phyloP scores from a whole-genome alignment of 2,329 filamentous ascomycete genomes.

The Dendryphion nanum region DNA sequence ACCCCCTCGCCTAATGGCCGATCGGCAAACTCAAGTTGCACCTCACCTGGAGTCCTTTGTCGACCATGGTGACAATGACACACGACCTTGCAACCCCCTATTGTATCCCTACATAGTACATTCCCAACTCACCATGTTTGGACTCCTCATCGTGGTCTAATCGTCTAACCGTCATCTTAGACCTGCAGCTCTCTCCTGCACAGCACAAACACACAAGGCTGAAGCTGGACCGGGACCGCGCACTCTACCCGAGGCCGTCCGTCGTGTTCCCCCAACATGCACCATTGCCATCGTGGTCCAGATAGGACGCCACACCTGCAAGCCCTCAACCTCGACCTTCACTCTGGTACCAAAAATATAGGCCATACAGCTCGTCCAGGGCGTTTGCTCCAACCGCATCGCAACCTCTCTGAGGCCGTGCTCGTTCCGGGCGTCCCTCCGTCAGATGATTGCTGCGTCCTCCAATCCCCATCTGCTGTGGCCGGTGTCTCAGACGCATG shows the following conservation, averaged over 20 bases:
- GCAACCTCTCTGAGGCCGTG: background rate
- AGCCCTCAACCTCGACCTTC: background rate
- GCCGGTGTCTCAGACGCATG: conserved; percentile 1
- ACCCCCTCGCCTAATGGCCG: too few relatives aligned
- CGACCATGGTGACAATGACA: too few relatives aligned
- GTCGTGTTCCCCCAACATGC: background rate
- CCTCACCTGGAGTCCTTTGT: too few relatives aligned
- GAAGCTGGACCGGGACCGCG: conserved; percentile 2
- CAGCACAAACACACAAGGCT: conserved; percentile 3
- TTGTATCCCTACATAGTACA: too few relatives aligned
- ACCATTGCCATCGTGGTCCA: conserved; percentile 3
- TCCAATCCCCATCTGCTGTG: background rate
- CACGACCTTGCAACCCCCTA: too few relatives aligned
- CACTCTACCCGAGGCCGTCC: conserved; percentile 1
- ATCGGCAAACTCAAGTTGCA: too few relatives aligned
- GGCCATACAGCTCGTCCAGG: too few relatives aligned
- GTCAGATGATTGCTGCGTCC: background rate
- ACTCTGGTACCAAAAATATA: background rate
- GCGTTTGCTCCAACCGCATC: too few relatives aligned
- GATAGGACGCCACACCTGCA: conserved; percentile 3
- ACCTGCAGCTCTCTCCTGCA: too few relatives aligned
- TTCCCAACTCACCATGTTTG: too few relatives aligned
- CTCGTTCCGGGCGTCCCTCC: background rate
- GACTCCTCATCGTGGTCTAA: too few relatives aligned
- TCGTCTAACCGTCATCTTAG: too few relatives aligned